Evolutionary conservation across 495 filamentous ascomycete species (phyloP), one percentile per base, ranked within the genome.

Genomic region (Penicillium soppii): DNA sequence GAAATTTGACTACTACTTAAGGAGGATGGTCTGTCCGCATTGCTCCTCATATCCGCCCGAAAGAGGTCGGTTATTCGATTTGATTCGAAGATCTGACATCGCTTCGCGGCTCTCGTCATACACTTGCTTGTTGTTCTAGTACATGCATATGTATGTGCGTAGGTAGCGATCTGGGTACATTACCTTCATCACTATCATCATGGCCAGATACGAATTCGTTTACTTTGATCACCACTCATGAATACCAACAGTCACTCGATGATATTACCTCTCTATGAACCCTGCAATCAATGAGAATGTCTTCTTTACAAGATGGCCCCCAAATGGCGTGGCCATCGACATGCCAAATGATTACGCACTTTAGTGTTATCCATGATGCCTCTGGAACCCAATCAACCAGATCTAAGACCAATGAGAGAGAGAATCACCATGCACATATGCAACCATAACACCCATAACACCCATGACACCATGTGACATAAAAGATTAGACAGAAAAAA

Each of bases 191-290:
- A n/a, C n/a, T n/a, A n/a, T n/a, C n/a, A n/a, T n/a, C n/a, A n/a
- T 16, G 7, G 5, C 33, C 3, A 7, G 7, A 15, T 4, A 1
- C 10, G 7, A 3, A 17, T 8, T 36, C 5, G 9, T 36, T 17
- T 37, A 20, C 35, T 20, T 10, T 37, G 15, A 36, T 9, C 10
- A 17, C 33, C 7, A 26, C 20, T 40, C 21, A 22, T 13, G 25
- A 29, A 19, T 26, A 29, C 20, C 20, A 16, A 44, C 17, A n/a
- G 19, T 38, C 17, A 22, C 23, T 17, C 23, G 26, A 37, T 63
- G 51, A 50, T 52, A 64, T 63, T 58, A 58, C 44, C 36, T 37
- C 36, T 54, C 46, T 55, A 61, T 61, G 48, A 53, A 51, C 53
- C 38, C 37, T 50, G 40, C 45, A 35, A 50, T 23, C 49, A 37